A percentile compares a stretch with the other conserved stretches of the same genome.
Evolutionary conservation across 1,284 basidiomycete genomes (phyloP).

Genomic region (Thecaphora frezii): DNA sequence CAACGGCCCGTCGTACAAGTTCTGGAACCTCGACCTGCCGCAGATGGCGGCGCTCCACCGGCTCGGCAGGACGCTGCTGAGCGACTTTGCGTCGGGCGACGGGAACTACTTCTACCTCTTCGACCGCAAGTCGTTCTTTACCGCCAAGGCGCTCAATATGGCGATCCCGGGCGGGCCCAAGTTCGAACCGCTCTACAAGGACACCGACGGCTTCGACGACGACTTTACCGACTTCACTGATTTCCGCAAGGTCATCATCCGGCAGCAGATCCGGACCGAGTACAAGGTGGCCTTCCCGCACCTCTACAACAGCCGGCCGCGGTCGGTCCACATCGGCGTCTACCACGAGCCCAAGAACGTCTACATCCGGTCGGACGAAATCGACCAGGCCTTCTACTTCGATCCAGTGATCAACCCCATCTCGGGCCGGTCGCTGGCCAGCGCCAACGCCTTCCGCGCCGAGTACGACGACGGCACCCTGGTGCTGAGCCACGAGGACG

Average conservation of each 20-base stretch:
- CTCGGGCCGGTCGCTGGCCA: slow-evolving; percentile 50
- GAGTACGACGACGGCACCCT: slow-evolving; percentile 50
- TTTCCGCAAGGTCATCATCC: slow-evolving; percentile 99
- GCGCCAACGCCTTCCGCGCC: slow-evolving; percentile 38
- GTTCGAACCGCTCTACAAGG: slow-evolving; percentile 70
- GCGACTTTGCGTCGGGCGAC: slow-evolving; percentile 87
- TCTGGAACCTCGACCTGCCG: slow-evolving; percentile 87
- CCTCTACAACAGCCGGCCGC: slow-evolving; percentile 95
- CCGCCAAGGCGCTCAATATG: slow-evolving; percentile 91
- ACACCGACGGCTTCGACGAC: slow-evolving; percentile 96
- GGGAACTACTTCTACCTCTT: slow-evolving; percentile 79
- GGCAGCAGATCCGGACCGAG: slow-evolving; percentile 96
- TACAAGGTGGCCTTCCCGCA: slow-evolving; percentile 99
- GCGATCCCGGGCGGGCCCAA: slow-evolving; percentile 98
- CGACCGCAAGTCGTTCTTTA: slow-evolving; percentile 97
- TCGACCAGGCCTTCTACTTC: slow-evolving; percentile 99
- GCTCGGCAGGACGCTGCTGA: slow-evolving; percentile 86
- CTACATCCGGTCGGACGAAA: slow-evolving; percentile 97
- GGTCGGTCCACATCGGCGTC: slow-evolving; percentile 85
- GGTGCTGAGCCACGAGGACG: slow-evolving; percentile 80
- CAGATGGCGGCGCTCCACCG: slow-evolving; percentile 97
- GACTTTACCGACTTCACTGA: slow-evolving; percentile 99
- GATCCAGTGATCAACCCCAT: slow-evolving; percentile 87
- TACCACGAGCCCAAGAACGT: slow-evolving; percentile 97
- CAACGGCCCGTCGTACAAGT: slow-evolving; percentile 90